phyloP scores from a whole-genome alignment of 2,329 filamentous ascomycete species.

The Diaporthe citriasiana region DNA sequence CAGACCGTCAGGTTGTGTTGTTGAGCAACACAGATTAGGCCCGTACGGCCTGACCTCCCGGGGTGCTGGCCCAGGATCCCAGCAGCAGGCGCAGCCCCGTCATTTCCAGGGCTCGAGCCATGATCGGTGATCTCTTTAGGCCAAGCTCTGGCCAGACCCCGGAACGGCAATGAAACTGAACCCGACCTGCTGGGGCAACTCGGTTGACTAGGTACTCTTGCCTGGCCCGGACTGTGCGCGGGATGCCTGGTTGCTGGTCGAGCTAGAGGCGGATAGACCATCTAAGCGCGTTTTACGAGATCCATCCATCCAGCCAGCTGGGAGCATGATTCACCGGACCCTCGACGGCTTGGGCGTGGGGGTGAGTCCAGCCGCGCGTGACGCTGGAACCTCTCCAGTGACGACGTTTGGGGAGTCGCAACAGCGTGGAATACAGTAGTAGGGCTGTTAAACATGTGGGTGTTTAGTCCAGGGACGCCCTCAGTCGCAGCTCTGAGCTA shows the following conservation, averaged over 20 bases:
- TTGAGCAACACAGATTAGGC: slow-evolving; percentile 22
- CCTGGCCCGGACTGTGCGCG: not conserved
- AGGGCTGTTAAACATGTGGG: not conserved
- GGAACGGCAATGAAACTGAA: slow-evolving; percentile 21
- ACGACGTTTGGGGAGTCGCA: slow-evolving; percentile 9
- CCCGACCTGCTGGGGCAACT: slow-evolving; percentile 33
- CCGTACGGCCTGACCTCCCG: not conserved
- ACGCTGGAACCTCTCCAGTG: slow-evolving; percentile 15
- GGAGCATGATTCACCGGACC: slow-evolving; percentile 18
- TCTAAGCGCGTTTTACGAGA: slow-evolving; percentile 33
- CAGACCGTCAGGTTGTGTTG: slow-evolving; percentile 24
- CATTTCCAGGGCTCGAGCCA: slow-evolving; percentile 4
- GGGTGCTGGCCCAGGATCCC: slow-evolving; percentile 2
- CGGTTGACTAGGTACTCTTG: slow-evolving; percentile 10
- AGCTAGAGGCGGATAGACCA: slow-evolving; percentile 41
- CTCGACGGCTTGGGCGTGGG: slow-evolving; percentile 36
- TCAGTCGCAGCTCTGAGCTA: slow-evolving; percentile 11
- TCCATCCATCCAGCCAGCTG: slow-evolving; percentile 18
- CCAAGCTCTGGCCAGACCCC: slow-evolving; percentile 29
- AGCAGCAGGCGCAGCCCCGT: slow-evolving; percentile 2
- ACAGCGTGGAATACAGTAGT: slow-evolving; percentile 12
- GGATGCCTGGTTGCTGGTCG: slow-evolving; percentile 19
- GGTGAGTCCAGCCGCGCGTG: slow-evolving; percentile 30
- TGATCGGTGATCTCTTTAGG: slow-evolving; percentile 33
- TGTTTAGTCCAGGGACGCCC: not conserved